Evolutionary conservation across 2,329 filamentous ascomycete genomes (phyloP), one percentile per base, ranked within the genome.

Genomic region (Dothideomycetes sp.): DNA sequence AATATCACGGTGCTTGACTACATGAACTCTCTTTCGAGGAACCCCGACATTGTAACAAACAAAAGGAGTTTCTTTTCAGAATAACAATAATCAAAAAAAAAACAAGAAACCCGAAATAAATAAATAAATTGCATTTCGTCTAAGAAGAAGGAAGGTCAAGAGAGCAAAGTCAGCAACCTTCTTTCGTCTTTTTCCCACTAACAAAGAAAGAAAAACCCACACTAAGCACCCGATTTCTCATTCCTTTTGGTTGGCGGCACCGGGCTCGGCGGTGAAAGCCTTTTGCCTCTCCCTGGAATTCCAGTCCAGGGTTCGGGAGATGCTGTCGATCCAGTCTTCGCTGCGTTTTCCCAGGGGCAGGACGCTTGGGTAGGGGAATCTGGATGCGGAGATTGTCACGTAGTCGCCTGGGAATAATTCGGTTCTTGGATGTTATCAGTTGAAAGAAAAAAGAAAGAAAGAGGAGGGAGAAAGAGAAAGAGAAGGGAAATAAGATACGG

Each of bases 281-380:
- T 86, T 88, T 59, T 87, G 83, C 61, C 80, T 80, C 62, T 86
- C 79, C 48, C 83, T 64, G 49, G 80, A 84, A 53, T 88, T 89
- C 83, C 83, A 89, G 22, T 83, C 82, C 52, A 89, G 61, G 59
- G 86, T 88, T 29, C 78, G 73, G 47, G 77, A 80, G 44, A 89
- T 87, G 51, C 81, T 85, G 45, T 86, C 84, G 18, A 88, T 76
- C 83, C 83, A 88, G 57, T 87, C 83, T 63, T 86, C 82, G 51
- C 76, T 79, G n/a, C 36, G 23, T 32, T 32, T 29, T 15, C 41
- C 36, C 19, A 45, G 16, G 0, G 79, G 74, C 62, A 86, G 72
- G 9, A 89, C 83, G 42, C 75, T 79, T 0, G 84, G 83, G 60
- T 89, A 91, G 0, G 84, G 84, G 54, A 82, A 89, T 28, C 84